A percentile compares a stretch with the other conserved stretches of the same genome.
These are phyloP conservation scores for Leccinum subrobustum DNA, from an alignment of 1,284 basidiomycete species.

Conservation along the genomic window DNA sequence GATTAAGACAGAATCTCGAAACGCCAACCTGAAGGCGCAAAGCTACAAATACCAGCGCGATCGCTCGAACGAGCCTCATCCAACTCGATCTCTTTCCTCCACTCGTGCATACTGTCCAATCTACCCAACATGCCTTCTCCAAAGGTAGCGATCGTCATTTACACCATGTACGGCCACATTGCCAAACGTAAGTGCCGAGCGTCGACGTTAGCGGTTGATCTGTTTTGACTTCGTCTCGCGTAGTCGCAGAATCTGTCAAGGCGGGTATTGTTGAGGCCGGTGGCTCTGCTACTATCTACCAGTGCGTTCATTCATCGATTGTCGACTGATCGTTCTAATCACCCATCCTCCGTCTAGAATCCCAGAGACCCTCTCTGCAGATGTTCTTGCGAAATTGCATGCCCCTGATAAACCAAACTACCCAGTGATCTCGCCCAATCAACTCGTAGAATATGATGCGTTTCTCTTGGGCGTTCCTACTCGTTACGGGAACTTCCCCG, in stretches of 20 bases:
- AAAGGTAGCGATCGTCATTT: slow-evolving; percentile 76
- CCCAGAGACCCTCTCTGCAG: slow-evolving; percentile 81
- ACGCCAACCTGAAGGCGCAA: neutral
- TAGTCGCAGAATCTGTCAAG: slow-evolving; percentile 81
- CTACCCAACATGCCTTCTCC: slow-evolving; percentile 21
- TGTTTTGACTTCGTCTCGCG: slow-evolving; percentile 15
- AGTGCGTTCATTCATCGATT: slow-evolving; percentile 43
- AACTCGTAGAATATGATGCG: slow-evolving; percentile 66
- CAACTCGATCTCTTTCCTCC: neutral
- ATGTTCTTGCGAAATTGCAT: slow-evolving; percentile 69
- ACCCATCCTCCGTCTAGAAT: slow-evolving; percentile 44
- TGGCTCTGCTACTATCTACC: slow-evolving; percentile 71
- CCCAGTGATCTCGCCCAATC: slow-evolving; percentile 67
- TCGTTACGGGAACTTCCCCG: slow-evolving; percentile 70
- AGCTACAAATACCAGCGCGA: slow-evolving; percentile 20
- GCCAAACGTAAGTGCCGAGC: slow-evolving; percentile 49
- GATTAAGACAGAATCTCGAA: slow-evolving; percentile 3
- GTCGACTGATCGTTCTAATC: neutral
- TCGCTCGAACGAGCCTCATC: neutral
- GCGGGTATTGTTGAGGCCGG: slow-evolving; percentile 70
- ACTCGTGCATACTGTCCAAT: neutral
- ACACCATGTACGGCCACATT: slow-evolving; percentile 83
- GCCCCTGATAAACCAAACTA: slow-evolving; percentile 60
- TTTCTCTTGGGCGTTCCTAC: slow-evolving; percentile 80
- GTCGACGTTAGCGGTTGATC: neutral